phyloP scores from a whole-genome alignment of 495 filamentous ascomycete species.

The Trichodelitschia bisporula region DNA sequence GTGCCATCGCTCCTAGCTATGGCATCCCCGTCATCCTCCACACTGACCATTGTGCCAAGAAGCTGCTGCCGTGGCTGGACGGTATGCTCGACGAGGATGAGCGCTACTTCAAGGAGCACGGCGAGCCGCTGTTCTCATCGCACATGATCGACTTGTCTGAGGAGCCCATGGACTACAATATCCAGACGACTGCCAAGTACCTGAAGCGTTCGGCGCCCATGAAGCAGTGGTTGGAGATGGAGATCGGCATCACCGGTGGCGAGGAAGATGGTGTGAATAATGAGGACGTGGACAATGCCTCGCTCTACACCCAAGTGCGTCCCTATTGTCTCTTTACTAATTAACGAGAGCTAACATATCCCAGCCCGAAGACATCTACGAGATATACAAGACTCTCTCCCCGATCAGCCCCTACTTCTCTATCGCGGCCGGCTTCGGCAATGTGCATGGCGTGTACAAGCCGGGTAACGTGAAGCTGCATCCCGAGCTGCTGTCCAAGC shows the following conservation, averaged over 20 bases:
- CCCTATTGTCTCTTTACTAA: background rate
- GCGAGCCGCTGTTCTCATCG: conserved; percentile 75
- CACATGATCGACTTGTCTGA: conserved; percentile 98
- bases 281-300: conserved; percentile 75
- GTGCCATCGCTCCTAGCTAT: conserved; percentile 64
- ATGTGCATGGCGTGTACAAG: conserved; percentile 98
- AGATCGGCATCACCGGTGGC: conserved; percentile 85
- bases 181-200: conserved; percentile 71
- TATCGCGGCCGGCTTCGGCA: conserved; percentile 95
- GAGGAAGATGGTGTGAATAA: conserved; percentile 91
- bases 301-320: conserved; percentile 78
- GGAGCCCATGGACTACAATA: conserved; percentile 74
- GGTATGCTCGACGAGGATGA: conserved; percentile 88
- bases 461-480: conserved; percentile 92
- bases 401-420: conserved; percentile 83
- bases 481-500: conserved; percentile 80
- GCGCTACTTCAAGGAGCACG: conserved; percentile 72
- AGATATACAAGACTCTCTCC: conserved; percentile 60
- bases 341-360: background rate
- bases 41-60: conserved; percentile 38
- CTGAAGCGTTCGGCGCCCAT: conserved; percentile 73
- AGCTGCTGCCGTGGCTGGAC: conserved; percentile 81
- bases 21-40: conserved; percentile 78
- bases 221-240: conserved; percentile 99
- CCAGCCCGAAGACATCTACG: conserved; percentile 50